Evolutionary conservation across 768 basidiomycete species (phyloP).

Genomic region (Xerocomellus chrysenteron): DNA sequence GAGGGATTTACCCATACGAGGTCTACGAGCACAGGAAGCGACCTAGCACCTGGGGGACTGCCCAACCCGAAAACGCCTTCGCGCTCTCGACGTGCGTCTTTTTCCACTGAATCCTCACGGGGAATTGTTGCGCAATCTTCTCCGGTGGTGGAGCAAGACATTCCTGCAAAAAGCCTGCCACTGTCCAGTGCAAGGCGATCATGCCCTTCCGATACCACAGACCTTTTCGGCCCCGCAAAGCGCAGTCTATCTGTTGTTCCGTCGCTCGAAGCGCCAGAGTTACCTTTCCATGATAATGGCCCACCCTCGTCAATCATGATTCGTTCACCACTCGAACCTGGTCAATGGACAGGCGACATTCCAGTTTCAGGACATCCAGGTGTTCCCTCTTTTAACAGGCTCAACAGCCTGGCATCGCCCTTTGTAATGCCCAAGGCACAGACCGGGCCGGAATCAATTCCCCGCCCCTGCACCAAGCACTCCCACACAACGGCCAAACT

Average conservation of each 20-base stretch:
- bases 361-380: neutral
- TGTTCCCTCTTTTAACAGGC: neutral
- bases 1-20: slow-evolving; percentile 10
- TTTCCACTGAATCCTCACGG: slow-evolving; percentile 15
- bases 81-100: slow-evolving; percentile 19
- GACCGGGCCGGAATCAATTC: neutral
- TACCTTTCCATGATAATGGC: slow-evolving; percentile 7
- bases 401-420: slow-evolving; percentile 15
- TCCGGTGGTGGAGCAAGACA: slow-evolving; percentile 1
- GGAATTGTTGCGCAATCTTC: slow-evolving; percentile 2
- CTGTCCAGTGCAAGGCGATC: neutral
- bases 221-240: neutral
- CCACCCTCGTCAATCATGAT: slow-evolving; percentile 23
- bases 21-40: slow-evolving; percentile 3
- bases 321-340: slow-evolving; percentile 16
- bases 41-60: neutral
- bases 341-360: neutral
- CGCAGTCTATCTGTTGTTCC: slow-evolving; percentile 5
- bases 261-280: slow-evolving; percentile 14
- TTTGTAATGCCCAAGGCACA: slow-evolving; percentile 8
- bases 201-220: neutral
- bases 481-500: neutral
- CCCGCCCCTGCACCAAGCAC: neutral
- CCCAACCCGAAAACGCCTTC: slow-evolving; percentile 19
- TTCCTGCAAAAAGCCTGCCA: slow-evolving; percentile 2